A percentile compares a stretch with the other conserved stretches of the same genome.
Conservation (phyloP, 2,329 filamentous ascomycete species). For the Aspergillus udagawae region DNA sequence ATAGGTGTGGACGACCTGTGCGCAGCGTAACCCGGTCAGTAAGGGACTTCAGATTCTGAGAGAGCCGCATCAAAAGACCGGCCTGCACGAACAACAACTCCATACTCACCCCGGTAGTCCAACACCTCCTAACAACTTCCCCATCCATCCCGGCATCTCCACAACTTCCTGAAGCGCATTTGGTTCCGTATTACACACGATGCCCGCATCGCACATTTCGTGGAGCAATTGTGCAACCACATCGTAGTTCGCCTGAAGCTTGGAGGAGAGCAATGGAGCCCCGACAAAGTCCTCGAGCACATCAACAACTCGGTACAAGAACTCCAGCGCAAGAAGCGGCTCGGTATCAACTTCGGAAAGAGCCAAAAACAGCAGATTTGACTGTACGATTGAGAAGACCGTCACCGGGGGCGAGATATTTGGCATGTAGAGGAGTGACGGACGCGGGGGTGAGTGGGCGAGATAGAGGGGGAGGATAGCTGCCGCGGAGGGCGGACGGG, state of each 20-base stretch:
- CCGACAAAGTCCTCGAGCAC: constrained; percentile 92
- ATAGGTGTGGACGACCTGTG: constrained; percentile 37
- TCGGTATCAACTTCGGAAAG: constrained; percentile 84
- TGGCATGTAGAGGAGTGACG: constrained; percentile 80
- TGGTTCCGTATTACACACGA: constrained; percentile 84
- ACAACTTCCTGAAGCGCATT: constrained; percentile 90
- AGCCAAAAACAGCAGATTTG: constrained; percentile 79
- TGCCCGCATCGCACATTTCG: constrained; percentile 94
- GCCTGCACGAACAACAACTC: not conserved
- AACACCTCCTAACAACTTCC: constrained; percentile 82
- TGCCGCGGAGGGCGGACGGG: constrained; percentile 70
- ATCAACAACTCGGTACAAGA: constrained; percentile 89
- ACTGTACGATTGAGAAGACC: constrained; percentile 82
- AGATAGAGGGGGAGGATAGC: constrained; percentile 83
- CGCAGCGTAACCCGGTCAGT: not conserved
- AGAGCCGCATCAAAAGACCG: not conserved
- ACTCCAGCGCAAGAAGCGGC: constrained; percentile 85
- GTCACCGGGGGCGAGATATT: constrained; percentile 80
- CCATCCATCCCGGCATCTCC: constrained; percentile 85
- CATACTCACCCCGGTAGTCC: constrained; percentile 66
- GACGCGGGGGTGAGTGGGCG: constrained; percentile 72
- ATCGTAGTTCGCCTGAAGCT: constrained; percentile 88
- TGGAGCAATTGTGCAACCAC: constrained; percentile 86
- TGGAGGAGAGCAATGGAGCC: constrained; percentile 75
- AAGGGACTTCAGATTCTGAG: not conserved